Base-by-base conservation (phyloP, 306 rosid species). In the Pterocarpus macrocarpus region DNA sequence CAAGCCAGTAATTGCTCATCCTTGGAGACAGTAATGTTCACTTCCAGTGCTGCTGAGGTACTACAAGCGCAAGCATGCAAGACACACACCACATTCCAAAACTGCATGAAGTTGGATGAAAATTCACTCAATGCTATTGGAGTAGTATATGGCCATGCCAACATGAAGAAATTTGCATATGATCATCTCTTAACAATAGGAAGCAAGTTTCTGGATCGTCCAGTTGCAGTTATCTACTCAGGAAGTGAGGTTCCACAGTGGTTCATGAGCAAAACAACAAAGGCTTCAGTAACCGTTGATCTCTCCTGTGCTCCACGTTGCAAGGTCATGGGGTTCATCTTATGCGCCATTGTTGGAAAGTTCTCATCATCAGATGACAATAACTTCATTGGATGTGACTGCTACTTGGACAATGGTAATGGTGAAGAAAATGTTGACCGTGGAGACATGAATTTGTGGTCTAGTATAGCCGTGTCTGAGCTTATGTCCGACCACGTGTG, bases 1-100 rank as follows among this genome's bases (percentile, higher is more conserved):
- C 28, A 53, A 8, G 88, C 85, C 39, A 38, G 30, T 43, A 61
- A 56, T 13, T 85, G 88, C 77, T 64, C 79, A 47, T 80, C 81
- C 1, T 68, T 85, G 68, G 81, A 75, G 69, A 80, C 52, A 1
- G 75, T 80, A 33, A 17, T 58, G 69, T 69, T 68, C 16, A 74
- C 63, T 76, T 76, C 69, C 12, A 43, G 17, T 4, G 41, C 32
- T 59, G 5, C 38, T 57, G 69, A 74, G 3, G 10, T 44, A 32
- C 22, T 75, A 36, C 77, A 53, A 16, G 35, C 7, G 17, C 61
- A 64, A 76, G 63, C 38, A 50, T 11, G 65, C 13, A 76, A 64
- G 73, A 35, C 5, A 17, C 15, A 16, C 52, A 45, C 62, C 8
- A n/a, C 10, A 47, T 64, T 76, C 73, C 52, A 64, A 50, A 76